phyloP scores from a whole-genome alignment of 2,329 filamentous ascomycete genomes.

The Diaporthe caulivora region DNA sequence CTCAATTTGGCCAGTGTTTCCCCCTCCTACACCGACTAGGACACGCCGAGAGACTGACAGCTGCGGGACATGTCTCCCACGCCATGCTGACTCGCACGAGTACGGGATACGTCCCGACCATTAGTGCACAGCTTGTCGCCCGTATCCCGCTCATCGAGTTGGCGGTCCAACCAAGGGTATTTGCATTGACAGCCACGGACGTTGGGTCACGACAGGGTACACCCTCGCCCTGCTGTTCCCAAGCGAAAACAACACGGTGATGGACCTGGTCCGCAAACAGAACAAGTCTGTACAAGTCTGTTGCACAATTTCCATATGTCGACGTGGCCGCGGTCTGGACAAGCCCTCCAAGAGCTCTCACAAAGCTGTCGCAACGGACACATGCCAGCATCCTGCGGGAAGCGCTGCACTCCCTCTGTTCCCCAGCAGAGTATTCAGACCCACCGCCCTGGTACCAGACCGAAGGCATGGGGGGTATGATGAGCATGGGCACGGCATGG shows the following conservation, averaged over 20 bases:
- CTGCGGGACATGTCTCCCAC: background rate
- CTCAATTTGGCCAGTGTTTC: constrained; percentile 26
- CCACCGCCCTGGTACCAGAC: constrained; percentile 15
- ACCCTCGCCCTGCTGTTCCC: background rate
- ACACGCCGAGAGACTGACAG: background rate
- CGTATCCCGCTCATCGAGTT: background rate
- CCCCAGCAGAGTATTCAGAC: background rate
- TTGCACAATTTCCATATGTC: background rate
- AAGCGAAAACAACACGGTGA: background rate
- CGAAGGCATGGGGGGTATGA: background rate
- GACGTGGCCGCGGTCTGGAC: background rate
- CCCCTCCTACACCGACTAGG: background rate
- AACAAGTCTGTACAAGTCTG: background rate
- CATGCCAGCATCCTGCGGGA: background rate
- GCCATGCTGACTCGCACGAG: constrained; percentile 8
- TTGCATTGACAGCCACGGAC: background rate
- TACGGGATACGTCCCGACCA: background rate
- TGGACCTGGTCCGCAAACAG: background rate
- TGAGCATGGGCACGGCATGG: too few species aligned
- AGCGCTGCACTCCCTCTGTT: background rate
- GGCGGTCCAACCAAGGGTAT: background rate
- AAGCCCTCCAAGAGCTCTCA: background rate
- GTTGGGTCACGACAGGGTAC: background rate
- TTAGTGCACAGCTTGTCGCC: background rate
- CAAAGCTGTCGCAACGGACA: background rate